Conservation (phyloP, 1,284 basidiomycete genomes). For the Fomitopsis pinicola region DNA sequence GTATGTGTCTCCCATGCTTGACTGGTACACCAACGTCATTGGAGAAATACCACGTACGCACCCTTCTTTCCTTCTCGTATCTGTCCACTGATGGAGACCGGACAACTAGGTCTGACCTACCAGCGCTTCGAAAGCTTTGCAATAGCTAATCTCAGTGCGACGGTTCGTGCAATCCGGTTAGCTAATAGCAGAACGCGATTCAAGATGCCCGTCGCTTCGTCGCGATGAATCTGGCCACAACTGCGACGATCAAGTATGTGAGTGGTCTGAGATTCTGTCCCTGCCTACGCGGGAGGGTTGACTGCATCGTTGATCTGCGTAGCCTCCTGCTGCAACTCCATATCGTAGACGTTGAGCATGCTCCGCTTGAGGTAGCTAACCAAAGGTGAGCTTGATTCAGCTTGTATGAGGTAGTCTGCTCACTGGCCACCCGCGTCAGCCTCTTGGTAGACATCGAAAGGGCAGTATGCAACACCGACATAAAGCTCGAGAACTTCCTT, state of each 20-base stretch:
- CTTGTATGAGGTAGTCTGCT: no score
- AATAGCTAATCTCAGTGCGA: background rate
- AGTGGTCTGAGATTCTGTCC: background rate
- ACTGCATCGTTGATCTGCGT: background rate
- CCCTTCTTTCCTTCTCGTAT: background rate
- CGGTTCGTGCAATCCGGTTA: no score
- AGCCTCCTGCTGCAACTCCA: conserved; percentile 17
- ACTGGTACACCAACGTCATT: background rate
- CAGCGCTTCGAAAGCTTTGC: conserved; percentile 4
- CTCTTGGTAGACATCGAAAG: no score
- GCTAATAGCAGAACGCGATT: background rate
- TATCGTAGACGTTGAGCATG: conserved; percentile 16
- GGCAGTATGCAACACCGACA: no score
- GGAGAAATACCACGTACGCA: conserved; percentile 2
- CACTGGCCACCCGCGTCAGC: no score
- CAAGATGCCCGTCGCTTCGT: conserved; percentile 8
- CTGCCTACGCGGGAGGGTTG: background rate
- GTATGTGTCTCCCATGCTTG: background rate
- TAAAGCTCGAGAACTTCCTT: no score
- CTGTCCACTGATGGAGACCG: background rate
- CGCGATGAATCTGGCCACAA: conserved; percentile 9
- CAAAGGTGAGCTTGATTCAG: no score
- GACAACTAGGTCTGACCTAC: conserved; percentile 1
- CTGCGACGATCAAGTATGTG: conserved; percentile 17
- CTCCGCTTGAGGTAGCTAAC: conserved; percentile 13